Conservation (phyloP, 2,329 filamentous ascomycete genomes). For the Cytospora piceae region DNA sequence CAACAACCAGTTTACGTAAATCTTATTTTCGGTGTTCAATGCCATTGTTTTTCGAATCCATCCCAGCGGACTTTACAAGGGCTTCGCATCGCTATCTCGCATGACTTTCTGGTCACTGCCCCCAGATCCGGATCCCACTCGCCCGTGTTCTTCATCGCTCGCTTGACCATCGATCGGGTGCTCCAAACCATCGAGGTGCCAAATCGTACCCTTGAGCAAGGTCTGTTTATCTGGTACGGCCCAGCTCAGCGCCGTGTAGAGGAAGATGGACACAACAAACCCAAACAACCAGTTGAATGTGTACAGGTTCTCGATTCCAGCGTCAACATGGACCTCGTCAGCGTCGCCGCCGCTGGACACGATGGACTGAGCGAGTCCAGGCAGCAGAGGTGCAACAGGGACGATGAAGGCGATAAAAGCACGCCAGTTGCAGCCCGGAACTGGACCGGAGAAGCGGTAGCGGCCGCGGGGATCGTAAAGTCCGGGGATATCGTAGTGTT, state of each 20-base stretch:
- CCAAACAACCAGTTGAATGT: slow-evolving; percentile 40
- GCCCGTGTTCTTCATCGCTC: slow-evolving; percentile 32
- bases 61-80: slow-evolving; percentile 2
- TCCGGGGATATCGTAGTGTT: slow-evolving; percentile 45
- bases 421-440: slow-evolving; percentile 40
- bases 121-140: background rate
- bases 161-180: slow-evolving; percentile 28
- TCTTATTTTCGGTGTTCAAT: background rate
- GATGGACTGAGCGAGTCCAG: slow-evolving; percentile 29
- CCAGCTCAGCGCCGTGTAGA: slow-evolving; percentile 57
- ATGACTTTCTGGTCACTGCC: background rate
- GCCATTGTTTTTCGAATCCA: background rate
- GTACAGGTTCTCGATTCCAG: slow-evolving; percentile 37
- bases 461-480: slow-evolving; percentile 47
- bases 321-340: slow-evolving; percentile 29
- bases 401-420: slow-evolving; percentile 37
- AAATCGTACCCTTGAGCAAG: slow-evolving; percentile 48
- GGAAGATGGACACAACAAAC: slow-evolving; percentile 49
- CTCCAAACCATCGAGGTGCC: slow-evolving; percentile 39
- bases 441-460: slow-evolving; percentile 40
- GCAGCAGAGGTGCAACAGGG: slow-evolving; percentile 36
- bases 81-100: slow-evolving; percentile 8
- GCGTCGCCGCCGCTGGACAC: slow-evolving; percentile 30
- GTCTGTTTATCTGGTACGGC: slow-evolving; percentile 54
- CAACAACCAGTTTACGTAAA: too few species aligned